A percentile compares a stretch with the other conserved stretches of the same genome.
Conservation (phyloP, 2,329 filamentous ascomycete species). For the Aspergillus oerlinghausenensis region DNA sequence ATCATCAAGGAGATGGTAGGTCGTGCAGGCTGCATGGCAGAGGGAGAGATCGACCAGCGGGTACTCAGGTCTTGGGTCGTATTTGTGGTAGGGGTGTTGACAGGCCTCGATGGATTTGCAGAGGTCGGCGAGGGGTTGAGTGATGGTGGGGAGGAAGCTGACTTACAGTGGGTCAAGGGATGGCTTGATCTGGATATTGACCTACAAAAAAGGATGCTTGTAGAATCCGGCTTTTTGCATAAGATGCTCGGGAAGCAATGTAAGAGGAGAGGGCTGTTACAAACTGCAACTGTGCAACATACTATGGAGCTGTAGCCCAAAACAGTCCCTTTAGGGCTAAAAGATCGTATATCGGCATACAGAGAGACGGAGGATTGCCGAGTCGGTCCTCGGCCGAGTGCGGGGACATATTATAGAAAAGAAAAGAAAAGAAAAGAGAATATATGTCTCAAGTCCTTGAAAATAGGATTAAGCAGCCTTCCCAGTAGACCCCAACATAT, state of each 20-base stretch:
- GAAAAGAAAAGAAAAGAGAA: no score
- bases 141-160: constrained; percentile 2
- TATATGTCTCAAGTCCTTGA: not conserved
- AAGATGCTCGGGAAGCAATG: no score
- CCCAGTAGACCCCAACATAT: constrained; percentile 42
- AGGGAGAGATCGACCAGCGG: not conserved
- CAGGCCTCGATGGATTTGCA: not conserved
- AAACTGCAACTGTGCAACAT: no score
- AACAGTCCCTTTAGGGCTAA: no score
- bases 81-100: not conserved
- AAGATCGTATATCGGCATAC: no score
- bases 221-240: no score
- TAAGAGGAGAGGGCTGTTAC: no score
- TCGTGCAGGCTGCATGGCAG: not conserved
- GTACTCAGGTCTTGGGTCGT: not conserved
- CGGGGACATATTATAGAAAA: not conserved
- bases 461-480: constrained; percentile 22
- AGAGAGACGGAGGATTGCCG: not conserved
- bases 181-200: no score
- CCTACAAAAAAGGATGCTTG: no score
- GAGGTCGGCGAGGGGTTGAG: constrained; percentile 1
- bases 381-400: not conserved
- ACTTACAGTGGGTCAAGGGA: no score
- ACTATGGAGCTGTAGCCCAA: no score
- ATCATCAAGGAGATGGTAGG: not conserved